Conservation (phyloP, 2,329 filamentous ascomycete species). For the Colletotrichum agaves region DNA sequence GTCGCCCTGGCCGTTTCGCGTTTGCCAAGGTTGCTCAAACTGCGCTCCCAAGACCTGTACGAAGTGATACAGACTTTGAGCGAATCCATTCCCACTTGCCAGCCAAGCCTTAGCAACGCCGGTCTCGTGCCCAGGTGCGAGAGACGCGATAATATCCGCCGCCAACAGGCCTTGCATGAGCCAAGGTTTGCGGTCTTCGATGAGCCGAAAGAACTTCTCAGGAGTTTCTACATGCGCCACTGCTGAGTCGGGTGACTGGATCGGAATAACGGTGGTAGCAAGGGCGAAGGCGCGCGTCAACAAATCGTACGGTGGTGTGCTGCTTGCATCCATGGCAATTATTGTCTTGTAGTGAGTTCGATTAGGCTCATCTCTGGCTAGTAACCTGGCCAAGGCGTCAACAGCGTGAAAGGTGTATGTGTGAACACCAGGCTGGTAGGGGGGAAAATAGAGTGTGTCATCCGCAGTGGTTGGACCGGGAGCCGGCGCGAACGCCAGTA, state of each 20-base stretch:
- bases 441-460: slow-evolving; percentile 75
- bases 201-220: slow-evolving; percentile 60
- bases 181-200: slow-evolving; percentile 87
- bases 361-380: slow-evolving; percentile 95
- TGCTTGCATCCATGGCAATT: slow-evolving; percentile 76
- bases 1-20: slow-evolving; percentile 47
- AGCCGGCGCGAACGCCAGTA: slow-evolving; percentile 88
- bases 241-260: slow-evolving; percentile 52
- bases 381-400: slow-evolving; percentile 88
- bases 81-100: slow-evolving; percentile 84
- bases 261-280: slow-evolving; percentile 85
- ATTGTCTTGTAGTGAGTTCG: slow-evolving; percentile 84
- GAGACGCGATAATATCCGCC: slow-evolving; percentile 84
- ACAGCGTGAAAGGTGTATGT: slow-evolving; percentile 90
- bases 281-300: slow-evolving; percentile 89
- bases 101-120: slow-evolving; percentile 84
- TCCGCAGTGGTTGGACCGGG: slow-evolving; percentile 71
- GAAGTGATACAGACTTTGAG: slow-evolving; percentile 80
- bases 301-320: slow-evolving; percentile 77
- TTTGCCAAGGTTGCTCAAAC: slow-evolving; percentile 58
- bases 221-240: slow-evolving; percentile 41
- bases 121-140: slow-evolving; percentile 77
- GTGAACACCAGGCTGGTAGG: slow-evolving; percentile 84
- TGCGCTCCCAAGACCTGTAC: slow-evolving; percentile 77
- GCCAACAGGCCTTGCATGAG: slow-evolving; percentile 93